Conservation (phyloP, 345 rosid genomes). For the Brassica napus region DNA sequence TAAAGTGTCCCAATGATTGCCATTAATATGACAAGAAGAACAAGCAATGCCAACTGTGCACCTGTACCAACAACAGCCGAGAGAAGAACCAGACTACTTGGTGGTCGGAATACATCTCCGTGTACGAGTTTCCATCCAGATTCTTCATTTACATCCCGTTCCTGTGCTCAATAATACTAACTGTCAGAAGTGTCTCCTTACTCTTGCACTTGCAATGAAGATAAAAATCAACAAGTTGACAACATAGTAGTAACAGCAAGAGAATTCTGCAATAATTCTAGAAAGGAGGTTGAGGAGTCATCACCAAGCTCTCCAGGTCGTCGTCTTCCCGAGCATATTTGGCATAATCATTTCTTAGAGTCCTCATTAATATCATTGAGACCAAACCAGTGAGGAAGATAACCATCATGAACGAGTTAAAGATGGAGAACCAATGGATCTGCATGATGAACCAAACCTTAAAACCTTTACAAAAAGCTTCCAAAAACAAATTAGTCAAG, state of each 20-base stretch:
- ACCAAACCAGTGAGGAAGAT: conserved; percentile 98
- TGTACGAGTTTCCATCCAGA: conserved; percentile 99
- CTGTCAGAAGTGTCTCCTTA: conserved; percentile 20
- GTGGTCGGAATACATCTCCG: conserved; percentile 93
- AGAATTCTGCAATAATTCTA: not conserved
- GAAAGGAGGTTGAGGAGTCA: conserved; percentile 19
- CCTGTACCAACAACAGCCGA: conserved; percentile 98
- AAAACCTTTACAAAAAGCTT: not conserved
- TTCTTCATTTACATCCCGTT: conserved; percentile 97
- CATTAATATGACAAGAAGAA: conserved; percentile 89
- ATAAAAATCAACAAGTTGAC: not conserved
- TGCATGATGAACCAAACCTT: conserved; percentile 43
- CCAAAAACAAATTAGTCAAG: not conserved
- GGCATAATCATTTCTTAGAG: conserved; percentile 92
- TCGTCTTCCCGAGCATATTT: conserved; percentile 97
- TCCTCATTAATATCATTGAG: conserved; percentile 97
- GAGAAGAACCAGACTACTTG: conserved; percentile 66
- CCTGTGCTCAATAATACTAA: conserved; percentile 46
- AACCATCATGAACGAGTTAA: conserved; percentile 99
- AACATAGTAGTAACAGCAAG: conserved; percentile 8
- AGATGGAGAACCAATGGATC: conserved; percentile 99
- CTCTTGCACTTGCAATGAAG: not conserved
- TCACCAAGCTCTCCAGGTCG: conserved; percentile 90
- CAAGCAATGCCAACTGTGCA: conserved; percentile 87
- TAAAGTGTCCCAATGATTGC: conserved; percentile 92